Evolutionary conservation across 2,329 filamentous ascomycete genomes (phyloP).

Genomic region (Cladosporium sp.): DNA sequence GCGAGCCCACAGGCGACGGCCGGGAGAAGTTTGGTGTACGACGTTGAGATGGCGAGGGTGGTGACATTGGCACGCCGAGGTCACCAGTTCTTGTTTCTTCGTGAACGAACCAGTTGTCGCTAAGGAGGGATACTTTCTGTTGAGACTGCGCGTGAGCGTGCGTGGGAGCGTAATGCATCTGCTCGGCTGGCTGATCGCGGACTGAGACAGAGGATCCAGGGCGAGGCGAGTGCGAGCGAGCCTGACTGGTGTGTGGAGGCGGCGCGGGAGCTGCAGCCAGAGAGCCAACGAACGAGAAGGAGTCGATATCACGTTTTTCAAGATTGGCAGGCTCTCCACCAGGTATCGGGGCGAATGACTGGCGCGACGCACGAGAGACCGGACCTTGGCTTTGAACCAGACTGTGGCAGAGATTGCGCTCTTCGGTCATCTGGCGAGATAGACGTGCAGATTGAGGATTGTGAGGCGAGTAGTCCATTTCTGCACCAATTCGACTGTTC

Average conservation of each 20-base stretch:
- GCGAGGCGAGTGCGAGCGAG: constrained; percentile 12
- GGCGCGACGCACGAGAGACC: constrained; percentile 37
- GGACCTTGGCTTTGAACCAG: constrained; percentile 34
- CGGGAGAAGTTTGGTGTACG: constrained; percentile 16
- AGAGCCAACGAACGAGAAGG: constrained; percentile 14
- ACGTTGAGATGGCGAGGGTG: constrained; percentile 12
- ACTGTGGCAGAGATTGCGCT: constrained; percentile 42
- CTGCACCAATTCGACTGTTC: constrained; percentile 70
- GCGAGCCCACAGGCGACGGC: constrained; percentile 13
- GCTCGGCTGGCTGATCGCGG: constrained; percentile 3
- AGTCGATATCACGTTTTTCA: constrained; percentile 13
- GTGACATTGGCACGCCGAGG: constrained; percentile 27
- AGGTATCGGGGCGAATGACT: constrained; percentile 17
- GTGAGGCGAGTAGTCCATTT: constrained; percentile 53
- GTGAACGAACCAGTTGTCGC: constrained; percentile 51
- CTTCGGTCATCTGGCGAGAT: constrained; percentile 54
- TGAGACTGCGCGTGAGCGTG: constrained; percentile 18
- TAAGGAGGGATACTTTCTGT: constrained; percentile 41
- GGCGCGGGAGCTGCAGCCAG: constrained; percentile 3
- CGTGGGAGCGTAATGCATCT: constrained; percentile 5
- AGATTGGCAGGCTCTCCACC: background rate
- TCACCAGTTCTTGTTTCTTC: constrained; percentile 28
- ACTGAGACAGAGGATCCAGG: constrained; percentile 29
- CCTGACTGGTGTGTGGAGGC: constrained; percentile 12
- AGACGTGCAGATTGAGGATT: constrained; percentile 54